Percentiles rank a stretch among this genome's conserved stretches.
phyloP scores from a whole-genome alignment of 371 early-diverging fungal species.

The Rhizomucor miehei region DNA sequence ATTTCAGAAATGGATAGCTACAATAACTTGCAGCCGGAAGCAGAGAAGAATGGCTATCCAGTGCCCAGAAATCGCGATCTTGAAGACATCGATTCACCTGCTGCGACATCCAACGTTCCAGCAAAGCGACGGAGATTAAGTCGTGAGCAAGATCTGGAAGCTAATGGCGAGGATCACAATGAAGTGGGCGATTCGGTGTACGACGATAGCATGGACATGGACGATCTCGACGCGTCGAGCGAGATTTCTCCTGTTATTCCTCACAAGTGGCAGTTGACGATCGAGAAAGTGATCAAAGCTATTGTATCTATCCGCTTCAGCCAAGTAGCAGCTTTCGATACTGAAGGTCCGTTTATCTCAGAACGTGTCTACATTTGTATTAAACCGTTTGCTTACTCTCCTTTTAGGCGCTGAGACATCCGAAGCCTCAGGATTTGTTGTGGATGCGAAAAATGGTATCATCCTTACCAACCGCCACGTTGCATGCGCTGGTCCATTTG shows the following conservation, averaged over 20 bases:
- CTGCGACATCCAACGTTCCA: conserved; percentile 21
- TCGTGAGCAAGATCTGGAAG: conserved; percentile 13
- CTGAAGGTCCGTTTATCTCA: conserved; percentile 74
- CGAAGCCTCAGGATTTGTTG: conserved; percentile 91
- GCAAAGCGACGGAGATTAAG: conserved; percentile 30
- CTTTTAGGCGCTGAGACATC: conserved; percentile 42
- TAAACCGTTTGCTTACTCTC: conserved; percentile 1
- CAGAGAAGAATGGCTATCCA: too few species aligned
- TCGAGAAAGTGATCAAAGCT: conserved; percentile 69
- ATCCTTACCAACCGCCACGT: conserved; percentile 94
- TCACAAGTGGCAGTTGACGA: conserved; percentile 60
- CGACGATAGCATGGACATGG: conserved; percentile 12
- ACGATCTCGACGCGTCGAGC: background rate
- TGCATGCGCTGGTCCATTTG: conserved; percentile 88
- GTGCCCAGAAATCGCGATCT: conserved; percentile 28
- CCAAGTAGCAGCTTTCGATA: conserved; percentile 77
- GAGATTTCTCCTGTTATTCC: conserved; percentile 24
- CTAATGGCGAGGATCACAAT: background rate
- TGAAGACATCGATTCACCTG: conserved; percentile 40
- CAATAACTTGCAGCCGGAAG: too few species aligned
- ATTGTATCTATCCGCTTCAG: conserved; percentile 77
- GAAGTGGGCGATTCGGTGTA: background rate
- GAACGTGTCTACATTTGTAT: too few species aligned
- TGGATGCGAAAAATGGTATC: conserved; percentile 83
- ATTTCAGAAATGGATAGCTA: too few species aligned